Evolutionary conservation across 1,139 yeast genomes (phyloP).

Genomic region (Casaregolazyma lundiana): DNA sequence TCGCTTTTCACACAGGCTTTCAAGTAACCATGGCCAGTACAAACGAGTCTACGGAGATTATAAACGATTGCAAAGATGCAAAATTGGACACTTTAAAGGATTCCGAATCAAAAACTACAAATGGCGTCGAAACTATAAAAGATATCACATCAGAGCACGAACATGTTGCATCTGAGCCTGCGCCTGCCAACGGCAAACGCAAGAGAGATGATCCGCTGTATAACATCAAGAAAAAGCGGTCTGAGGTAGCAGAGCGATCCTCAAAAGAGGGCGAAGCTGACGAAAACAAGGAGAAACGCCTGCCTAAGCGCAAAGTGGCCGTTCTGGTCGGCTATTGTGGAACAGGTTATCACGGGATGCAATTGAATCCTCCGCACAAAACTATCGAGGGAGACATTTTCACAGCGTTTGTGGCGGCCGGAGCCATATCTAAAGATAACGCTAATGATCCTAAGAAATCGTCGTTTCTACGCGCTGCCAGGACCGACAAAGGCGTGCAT

Average conservation of each 20-base stretch:
- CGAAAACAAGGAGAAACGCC: conserved; percentile 44
- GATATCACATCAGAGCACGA: background rate
- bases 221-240: conserved; percentile 6
- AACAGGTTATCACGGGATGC: conserved; percentile 98
- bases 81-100: no score
- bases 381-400: conserved; percentile 93
- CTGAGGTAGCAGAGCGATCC: conserved; percentile 6
- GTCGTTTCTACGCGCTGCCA: conserved; percentile 92
- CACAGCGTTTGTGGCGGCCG: conserved; percentile 78
- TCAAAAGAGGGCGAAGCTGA: conserved; percentile 11
- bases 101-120: background rate
- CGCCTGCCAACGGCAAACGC: background rate
- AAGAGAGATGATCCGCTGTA: conserved; percentile 5
- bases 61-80: background rate
- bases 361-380: conserved; percentile 80
- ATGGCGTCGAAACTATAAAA: background rate
- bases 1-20: no score
- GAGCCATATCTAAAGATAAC: conserved; percentile 86
- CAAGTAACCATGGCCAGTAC: no score
- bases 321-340: conserved; percentile 96
- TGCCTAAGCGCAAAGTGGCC: conserved; percentile 85
- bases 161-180: background rate
- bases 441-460: conserved; percentile 85
- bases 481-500: conserved; percentile 98
- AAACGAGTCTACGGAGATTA: background rate